phyloP scores from a whole-genome alignment of 805 yeast genomes.

The Wickerhamomyces ciferrii region DNA sequence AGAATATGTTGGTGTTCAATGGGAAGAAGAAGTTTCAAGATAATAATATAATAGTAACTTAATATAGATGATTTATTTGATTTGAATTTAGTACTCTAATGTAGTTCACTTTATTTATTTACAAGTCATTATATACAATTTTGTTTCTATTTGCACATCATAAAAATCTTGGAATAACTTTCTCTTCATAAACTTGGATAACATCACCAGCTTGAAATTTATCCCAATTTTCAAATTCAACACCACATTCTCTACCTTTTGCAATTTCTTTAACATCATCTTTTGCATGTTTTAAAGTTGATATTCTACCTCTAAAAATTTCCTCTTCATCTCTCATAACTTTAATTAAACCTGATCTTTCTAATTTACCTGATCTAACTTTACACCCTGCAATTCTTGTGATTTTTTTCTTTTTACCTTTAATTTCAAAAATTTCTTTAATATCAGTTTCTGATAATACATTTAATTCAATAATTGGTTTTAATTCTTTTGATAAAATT shows the following conservation, averaged over 20 bases:
- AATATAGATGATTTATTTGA: too few species aligned
- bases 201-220: constrained; percentile 71
- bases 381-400: constrained; percentile 83
- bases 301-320: constrained; percentile 54
- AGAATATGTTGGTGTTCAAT: constrained; percentile 81
- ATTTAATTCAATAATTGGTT: constrained; percentile 63
- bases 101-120: constrained; percentile 3
- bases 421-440: constrained; percentile 67
- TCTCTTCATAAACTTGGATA: constrained; percentile 68
- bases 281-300: constrained; percentile 75
- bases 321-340: constrained; percentile 48
- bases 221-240: constrained; percentile 64
- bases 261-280: constrained; percentile 72
- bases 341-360: constrained; percentile 51
- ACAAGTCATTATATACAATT: constrained; percentile 1
- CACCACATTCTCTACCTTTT: constrained; percentile 90
- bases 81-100: too few species aligned
- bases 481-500: constrained; percentile 51
- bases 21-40: constrained; percentile 51
- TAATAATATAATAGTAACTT: too few species aligned
- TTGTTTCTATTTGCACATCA: constrained; percentile 14
- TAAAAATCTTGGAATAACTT: constrained; percentile 48
- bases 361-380: constrained; percentile 63
- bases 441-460: constrained; percentile 63
- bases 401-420: constrained; percentile 47